phyloP scores from a whole-genome alignment of 2,329 filamentous ascomycete genomes.

The Aspergillus eucalypticola region DNA sequence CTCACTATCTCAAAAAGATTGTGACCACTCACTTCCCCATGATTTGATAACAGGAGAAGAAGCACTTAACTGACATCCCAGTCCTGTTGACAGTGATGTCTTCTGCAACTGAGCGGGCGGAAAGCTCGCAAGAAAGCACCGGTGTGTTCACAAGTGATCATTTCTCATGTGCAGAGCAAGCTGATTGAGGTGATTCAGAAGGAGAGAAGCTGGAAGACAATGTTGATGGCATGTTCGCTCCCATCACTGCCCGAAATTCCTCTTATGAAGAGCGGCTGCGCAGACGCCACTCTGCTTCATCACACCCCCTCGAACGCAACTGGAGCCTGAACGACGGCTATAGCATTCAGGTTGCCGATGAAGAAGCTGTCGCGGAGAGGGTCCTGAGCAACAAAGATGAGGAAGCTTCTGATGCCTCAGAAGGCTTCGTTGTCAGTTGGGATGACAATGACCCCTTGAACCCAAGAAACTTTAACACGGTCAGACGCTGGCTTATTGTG shows the following conservation, averaged over 20 bases:
- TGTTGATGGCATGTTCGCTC: slow-evolving; percentile 21
- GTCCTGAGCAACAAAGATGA: slow-evolving; percentile 14
- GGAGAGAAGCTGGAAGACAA: slow-evolving; percentile 15
- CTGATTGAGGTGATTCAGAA: slow-evolving; percentile 5
- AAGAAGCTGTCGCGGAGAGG: slow-evolving; percentile 23
- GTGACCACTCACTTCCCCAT: not conserved
- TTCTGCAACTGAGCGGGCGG: slow-evolving; percentile 7
- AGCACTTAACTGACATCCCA: too few species aligned
- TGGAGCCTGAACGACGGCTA: slow-evolving; percentile 42
- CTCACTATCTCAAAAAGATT: not conserved
- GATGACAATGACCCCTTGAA: slow-evolving; percentile 73
- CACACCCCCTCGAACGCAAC: slow-evolving; percentile 33
- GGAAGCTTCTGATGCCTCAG: slow-evolving; percentile 24
- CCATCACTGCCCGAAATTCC: slow-evolving; percentile 22
- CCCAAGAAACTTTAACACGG: slow-evolving; percentile 66
- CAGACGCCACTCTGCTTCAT: slow-evolving; percentile 24
- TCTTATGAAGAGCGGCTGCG: slow-evolving; percentile 22
- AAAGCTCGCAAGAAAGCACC: not conserved
- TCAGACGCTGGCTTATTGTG: slow-evolving; percentile 78
- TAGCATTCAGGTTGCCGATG: slow-evolving; percentile 27
- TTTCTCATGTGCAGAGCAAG: slow-evolving; percentile 12
- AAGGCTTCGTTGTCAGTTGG: slow-evolving; percentile 69
- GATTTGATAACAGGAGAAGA: too few species aligned
- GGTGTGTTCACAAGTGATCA: slow-evolving; percentile 9
- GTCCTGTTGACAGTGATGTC: too few species aligned